Conservation (phyloP, 1,284 basidiomycete genomes). For the Pascua guehoae region DNA sequence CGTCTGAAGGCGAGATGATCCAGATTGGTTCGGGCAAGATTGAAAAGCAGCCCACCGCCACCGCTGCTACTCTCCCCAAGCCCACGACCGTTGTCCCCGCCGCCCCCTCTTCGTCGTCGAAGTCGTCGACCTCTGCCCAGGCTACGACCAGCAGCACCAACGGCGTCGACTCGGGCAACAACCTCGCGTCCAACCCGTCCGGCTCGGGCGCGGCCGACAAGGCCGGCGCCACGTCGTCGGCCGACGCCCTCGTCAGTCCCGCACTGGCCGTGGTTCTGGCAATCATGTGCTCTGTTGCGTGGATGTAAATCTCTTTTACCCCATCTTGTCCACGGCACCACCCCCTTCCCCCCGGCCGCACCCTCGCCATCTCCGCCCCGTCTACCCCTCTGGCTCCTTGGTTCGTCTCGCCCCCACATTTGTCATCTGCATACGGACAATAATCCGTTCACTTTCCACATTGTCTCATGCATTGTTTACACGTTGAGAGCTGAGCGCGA, state of each 20-base stretch:
- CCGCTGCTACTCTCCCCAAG: slow-evolving; percentile 57
- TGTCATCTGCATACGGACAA: not conserved
- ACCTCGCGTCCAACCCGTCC: too few species aligned
- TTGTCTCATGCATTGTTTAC: not conserved
- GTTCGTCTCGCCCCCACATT: not conserved
- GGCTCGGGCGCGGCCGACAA: too few species aligned
- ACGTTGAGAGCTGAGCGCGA: too few species aligned
- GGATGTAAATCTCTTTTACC: slow-evolving; percentile 4
- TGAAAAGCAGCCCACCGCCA: slow-evolving; percentile 60
- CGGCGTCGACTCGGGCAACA: not conserved
- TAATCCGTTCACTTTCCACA: not conserved
- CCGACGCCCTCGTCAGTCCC: not conserved
- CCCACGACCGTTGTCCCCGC: slow-evolving; percentile 19
- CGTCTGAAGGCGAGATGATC: slow-evolving; percentile 68
- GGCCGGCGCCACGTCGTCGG: not conserved
- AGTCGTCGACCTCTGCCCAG: not conserved
- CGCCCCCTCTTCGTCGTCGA: not conserved
- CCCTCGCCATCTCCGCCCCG: too few species aligned
- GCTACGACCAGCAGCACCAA: too few species aligned
- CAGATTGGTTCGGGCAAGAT: slow-evolving; percentile 74
- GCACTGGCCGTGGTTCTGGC: not conserved
- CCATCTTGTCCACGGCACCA: not conserved
- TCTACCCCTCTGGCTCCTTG: too few species aligned
- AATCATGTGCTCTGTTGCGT: slow-evolving; percentile 3
- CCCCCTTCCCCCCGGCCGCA: not conserved